Conservation (phyloP, 202 grass and related monocot species). For the Eragrostis tef region DNA sequence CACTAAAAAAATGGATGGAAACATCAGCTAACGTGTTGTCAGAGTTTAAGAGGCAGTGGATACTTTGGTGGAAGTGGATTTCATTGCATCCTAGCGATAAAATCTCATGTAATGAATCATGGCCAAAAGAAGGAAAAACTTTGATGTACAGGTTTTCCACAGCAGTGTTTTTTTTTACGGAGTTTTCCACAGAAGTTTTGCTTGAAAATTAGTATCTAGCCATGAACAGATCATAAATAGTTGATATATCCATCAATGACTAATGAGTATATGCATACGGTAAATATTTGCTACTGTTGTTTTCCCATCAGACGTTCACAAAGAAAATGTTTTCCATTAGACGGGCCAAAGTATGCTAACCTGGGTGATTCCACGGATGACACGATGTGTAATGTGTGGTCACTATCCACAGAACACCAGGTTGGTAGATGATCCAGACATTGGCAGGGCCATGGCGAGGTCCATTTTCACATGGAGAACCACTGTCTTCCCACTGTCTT, state of each 20-base stretch:
- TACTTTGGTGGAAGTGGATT: neutral
- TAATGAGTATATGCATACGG: neutral
- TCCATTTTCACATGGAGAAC: slow-evolving; percentile 19
- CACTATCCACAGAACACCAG: slow-evolving; percentile 18
- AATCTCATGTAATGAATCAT: too few relatives aligned
- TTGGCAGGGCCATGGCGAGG: slow-evolving; percentile 12
- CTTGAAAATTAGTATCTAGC: neutral
- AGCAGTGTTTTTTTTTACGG: too few relatives aligned
- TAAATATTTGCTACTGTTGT: neutral
- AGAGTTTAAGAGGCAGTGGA: too few relatives aligned
- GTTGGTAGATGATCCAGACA: slow-evolving; percentile 11
- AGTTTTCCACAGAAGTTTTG: neutral
- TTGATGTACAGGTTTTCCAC: neutral
- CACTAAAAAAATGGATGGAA: slow-evolving; percentile 1
- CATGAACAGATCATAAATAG: neutral
- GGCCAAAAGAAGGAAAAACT: neutral
- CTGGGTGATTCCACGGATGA: neutral
- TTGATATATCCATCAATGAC: neutral
- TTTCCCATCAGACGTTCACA: too few relatives aligned
- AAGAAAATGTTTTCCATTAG: neutral
- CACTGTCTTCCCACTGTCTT: slow-evolving; percentile 6
- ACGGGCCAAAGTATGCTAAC: slow-evolving; percentile 17
- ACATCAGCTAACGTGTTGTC: neutral
- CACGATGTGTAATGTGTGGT: neutral
- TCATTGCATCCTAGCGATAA: too few relatives aligned